A percentile compares a stretch with the other conserved stretches of the same genome.
These are phyloP conservation scores for Scenedesmus sp. DNA, from an alignment of 163 green algal genomes.

Conservation along the genomic window DNA sequence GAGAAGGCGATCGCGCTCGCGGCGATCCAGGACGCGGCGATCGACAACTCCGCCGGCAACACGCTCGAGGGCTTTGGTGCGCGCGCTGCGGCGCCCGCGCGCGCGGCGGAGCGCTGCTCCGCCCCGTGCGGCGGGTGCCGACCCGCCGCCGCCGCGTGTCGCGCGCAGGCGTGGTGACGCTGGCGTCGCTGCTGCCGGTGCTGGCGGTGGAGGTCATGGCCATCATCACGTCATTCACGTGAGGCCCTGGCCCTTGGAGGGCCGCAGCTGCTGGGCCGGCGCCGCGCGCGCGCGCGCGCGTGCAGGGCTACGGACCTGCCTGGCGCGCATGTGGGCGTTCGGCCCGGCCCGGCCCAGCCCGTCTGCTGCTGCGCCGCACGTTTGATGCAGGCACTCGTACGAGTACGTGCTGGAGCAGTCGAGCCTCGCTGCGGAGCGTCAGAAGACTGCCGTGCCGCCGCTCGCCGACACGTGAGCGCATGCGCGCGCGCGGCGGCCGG, in stretches of 20 bases:
- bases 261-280: neutral
- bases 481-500: neutral
- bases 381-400: conserved; percentile 10
- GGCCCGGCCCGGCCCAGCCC: neutral
- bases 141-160: too few species aligned
- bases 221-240: conserved; percentile 46
- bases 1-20: conserved; percentile 46
- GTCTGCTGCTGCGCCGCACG: conserved; percentile 2
- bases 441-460: neutral
- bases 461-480: neutral
- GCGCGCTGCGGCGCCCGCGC: too few species aligned
- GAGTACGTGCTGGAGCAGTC: conserved; percentile 33
- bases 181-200: conserved; percentile 58
- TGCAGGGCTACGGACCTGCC: neutral
- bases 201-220: conserved; percentile 58
- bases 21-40: conserved; percentile 35
- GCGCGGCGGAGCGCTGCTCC: too few species aligned
- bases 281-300: too few species aligned
- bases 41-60: conserved; percentile 44
- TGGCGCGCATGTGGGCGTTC: neutral
- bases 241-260: neutral
- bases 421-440: neutral
- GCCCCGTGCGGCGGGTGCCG: too few species aligned
- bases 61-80: conserved; percentile 65
- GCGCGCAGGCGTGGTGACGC: conserved; percentile 54